Percentiles rank a stretch among this genome's conserved stretches.
Evolutionary conservation across 176 grass and related monocot species (phyloP).

Genomic region (Rhynchospora breviuscula): DNA sequence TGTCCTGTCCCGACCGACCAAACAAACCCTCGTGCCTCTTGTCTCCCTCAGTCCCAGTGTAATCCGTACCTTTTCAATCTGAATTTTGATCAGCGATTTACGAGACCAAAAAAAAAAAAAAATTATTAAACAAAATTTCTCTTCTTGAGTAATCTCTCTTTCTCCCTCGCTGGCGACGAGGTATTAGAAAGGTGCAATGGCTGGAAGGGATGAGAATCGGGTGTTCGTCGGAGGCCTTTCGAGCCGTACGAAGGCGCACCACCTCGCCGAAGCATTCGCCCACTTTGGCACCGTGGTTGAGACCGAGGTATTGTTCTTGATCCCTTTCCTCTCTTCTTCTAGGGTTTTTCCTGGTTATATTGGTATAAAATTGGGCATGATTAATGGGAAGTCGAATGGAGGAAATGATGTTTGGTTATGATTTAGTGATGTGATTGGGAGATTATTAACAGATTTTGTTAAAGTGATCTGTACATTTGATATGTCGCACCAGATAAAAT

Average conservation of each 20-base stretch:
- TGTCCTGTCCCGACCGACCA: too few relatives aligned
- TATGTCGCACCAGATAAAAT: neutral
- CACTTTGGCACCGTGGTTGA: slow-evolving; percentile 85
- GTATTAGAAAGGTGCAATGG: slow-evolving; percentile 23
- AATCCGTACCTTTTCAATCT: neutral
- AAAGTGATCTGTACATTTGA: neutral
- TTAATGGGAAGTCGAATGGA: neutral
- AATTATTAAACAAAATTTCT: neutral
- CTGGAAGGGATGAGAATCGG: slow-evolving; percentile 59
- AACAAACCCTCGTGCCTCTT: too few relatives aligned
- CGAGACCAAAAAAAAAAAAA: neutral
- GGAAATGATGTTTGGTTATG: neutral
- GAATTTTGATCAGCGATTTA: neutral
- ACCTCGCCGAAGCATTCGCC: slow-evolving; percentile 57
- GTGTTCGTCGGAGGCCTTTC: slow-evolving; percentile 93
- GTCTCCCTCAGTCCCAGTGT: neutral
- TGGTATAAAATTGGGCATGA: neutral
- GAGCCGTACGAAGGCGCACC: slow-evolving; percentile 50
- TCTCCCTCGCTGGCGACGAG: neutral
- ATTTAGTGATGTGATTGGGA: neutral
- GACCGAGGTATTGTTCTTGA: slow-evolving; percentile 38
- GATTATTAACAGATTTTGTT: neutral
- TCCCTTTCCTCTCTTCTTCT: neutral
- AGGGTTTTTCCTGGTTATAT: neutral
- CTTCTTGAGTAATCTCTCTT: neutral